A percentile compares a stretch with the other conserved stretches of the same genome.
Conservation (phyloP, 2,329 filamentous ascomycete species). For the Triangularia setosa region DNA sequence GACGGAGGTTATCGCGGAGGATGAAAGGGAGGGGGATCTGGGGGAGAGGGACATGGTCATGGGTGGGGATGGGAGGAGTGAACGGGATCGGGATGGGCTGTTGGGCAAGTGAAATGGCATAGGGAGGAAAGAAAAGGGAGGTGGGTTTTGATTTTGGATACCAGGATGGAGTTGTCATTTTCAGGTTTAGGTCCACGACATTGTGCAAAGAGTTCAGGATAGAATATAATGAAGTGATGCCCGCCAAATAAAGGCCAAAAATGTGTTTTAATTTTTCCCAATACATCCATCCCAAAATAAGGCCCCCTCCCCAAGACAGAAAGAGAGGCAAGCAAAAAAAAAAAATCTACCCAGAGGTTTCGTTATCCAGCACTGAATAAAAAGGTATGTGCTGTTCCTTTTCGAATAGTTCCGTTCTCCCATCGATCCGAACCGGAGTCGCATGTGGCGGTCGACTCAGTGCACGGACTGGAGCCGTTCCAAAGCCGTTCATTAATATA, state of each 20-base stretch:
- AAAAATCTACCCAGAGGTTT: not conserved
- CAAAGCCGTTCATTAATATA: not conserved
- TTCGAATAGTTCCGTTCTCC: not conserved
- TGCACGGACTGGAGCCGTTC: too few relatives aligned
- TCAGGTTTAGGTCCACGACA: not conserved
- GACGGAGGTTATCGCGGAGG: constrained; percentile 19
- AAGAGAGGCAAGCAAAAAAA: not conserved
- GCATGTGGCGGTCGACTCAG: too few relatives aligned
- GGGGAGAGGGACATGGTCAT: not conserved
- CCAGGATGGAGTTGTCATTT: not conserved
- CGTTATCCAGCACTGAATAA: not conserved
- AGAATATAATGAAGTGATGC: not conserved
- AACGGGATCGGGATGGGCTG: constrained; percentile 12
- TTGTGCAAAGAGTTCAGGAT: not conserved
- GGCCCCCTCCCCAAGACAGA: too few relatives aligned
- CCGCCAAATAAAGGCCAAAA: not conserved
- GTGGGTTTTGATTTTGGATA: not conserved
- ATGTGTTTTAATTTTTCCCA: not conserved
- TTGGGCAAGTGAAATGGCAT: not conserved
- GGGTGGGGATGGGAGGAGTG: not conserved
- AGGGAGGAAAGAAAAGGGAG: too few relatives aligned
- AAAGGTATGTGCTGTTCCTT: not conserved
- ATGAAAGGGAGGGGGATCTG: constrained; percentile 4
- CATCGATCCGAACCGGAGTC: not conserved
- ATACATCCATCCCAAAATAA: not conserved